Conservation (phyloP, 148 eudicot genomes). For the Rhododendron mucronatum region DNA sequence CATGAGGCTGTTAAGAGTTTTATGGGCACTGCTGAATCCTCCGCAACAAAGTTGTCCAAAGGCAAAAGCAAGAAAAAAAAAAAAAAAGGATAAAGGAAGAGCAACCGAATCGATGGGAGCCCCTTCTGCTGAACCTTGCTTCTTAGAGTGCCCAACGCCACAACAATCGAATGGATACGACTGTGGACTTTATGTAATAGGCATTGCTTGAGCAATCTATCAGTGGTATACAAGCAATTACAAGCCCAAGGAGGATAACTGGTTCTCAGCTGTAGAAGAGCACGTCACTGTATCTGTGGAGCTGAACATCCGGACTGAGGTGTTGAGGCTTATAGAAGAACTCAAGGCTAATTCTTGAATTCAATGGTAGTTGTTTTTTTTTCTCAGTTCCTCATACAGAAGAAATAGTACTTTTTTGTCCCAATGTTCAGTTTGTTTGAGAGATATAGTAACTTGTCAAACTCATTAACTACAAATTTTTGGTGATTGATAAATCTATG, state of each 20-base stretch:
- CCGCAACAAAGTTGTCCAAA: background rate
- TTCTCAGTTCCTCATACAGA: no score
- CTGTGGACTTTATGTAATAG: background rate
- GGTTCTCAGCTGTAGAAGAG: background rate
- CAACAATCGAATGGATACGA: background rate
- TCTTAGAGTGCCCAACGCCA: background rate
- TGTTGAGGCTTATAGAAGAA: background rate
- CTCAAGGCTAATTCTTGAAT: background rate
- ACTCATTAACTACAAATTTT: background rate
- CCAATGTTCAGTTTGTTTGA: background rate
- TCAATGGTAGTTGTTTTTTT: background rate
- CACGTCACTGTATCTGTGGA: background rate
- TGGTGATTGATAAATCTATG: background rate
- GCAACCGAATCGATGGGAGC: background rate
- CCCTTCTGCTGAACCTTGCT: background rate
- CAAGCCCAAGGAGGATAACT: background rate
- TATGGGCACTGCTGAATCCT: background rate
- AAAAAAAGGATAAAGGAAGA: background rate
- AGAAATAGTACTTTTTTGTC: background rate
- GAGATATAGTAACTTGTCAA: background rate
- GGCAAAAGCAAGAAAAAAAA: background rate
- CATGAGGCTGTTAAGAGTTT: slow-evolving; percentile 15
- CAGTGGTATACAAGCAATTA: background rate
- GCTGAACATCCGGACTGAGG: background rate
- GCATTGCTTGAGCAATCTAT: background rate